phyloP scores from a whole-genome alignment of 2,329 filamentous ascomycete genomes.

The Lojkania enalia region DNA sequence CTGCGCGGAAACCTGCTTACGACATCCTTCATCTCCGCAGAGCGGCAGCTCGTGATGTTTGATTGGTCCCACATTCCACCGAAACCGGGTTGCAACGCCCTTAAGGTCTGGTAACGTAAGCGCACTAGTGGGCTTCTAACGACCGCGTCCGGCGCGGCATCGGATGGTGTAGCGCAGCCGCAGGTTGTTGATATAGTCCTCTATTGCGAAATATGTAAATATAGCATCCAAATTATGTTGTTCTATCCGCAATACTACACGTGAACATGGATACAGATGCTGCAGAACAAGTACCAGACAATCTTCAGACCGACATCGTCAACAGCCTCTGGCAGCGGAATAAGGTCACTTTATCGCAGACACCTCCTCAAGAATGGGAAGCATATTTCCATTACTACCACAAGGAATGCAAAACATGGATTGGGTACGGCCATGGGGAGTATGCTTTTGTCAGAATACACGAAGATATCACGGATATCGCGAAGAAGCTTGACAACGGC shows the following conservation, averaged over 20 bases:
- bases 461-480: neutral
- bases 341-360: neutral
- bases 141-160: no score
- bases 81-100: no score
- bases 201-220: neutral
- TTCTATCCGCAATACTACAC: no score
- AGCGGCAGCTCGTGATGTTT: no score
- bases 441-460: neutral
- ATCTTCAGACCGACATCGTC: neutral
- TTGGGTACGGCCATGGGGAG: neutral
- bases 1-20: no score
- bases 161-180: no score
- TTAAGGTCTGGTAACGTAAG: no score
- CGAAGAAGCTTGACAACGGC: neutral
- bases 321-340: neutral
- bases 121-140: no score
- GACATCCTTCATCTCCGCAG: no score
- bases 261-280: no score
- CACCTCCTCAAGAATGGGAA: neutral
- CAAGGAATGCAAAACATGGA: neutral
- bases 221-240: no score
- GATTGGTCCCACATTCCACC: no score
- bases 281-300: neutral
- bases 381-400: constrained; percentile 6
- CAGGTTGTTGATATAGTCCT: neutral